A percentile compares a stretch with the other conserved stretches of the same genome.
Evolutionary conservation across 495 filamentous ascomycete genomes (phyloP).

Genomic region (Penicillium parvum): DNA sequence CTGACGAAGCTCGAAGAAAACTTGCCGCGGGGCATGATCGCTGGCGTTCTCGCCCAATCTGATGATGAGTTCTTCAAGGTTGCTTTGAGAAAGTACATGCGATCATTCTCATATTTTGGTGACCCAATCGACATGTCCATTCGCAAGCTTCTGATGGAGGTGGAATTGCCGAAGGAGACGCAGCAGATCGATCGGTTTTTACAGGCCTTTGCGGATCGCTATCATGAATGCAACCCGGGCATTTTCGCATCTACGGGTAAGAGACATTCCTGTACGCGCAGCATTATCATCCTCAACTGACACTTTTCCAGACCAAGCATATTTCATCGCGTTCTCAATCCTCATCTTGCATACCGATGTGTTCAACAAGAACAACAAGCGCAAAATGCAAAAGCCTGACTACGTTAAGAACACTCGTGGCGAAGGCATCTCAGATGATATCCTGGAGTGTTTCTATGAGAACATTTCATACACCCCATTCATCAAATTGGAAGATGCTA

Average conservation of each 20-base stretch:
- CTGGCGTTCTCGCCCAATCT: slow-evolving; percentile 75
- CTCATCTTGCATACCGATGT: slow-evolving; percentile 95
- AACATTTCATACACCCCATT: slow-evolving; percentile 98
- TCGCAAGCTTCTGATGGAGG: slow-evolving; percentile 92
- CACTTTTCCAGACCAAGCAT: slow-evolving; percentile 68
- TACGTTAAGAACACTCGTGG: slow-evolving; percentile 92
- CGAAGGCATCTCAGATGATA: slow-evolving; percentile 86
- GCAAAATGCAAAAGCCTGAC: slow-evolving; percentile 96
- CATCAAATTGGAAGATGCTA: slow-evolving; percentile 92
- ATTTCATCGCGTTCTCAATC: slow-evolving; percentile 95
- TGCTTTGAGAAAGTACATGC: slow-evolving; percentile 89
- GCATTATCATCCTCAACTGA: slow-evolving; percentile 4
- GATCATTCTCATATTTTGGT: slow-evolving; percentile 87
- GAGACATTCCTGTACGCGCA: slow-evolving; percentile 1
- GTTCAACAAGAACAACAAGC: slow-evolving; percentile 99
- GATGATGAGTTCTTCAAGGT: slow-evolving; percentile 77
- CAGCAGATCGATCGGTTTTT: slow-evolving; percentile 96
- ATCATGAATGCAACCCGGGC: slow-evolving; percentile 96
- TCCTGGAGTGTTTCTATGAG: slow-evolving; percentile 94
- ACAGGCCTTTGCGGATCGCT: slow-evolving; percentile 91
- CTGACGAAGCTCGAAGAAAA: slow-evolving; percentile 74
- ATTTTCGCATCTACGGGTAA: slow-evolving; percentile 79
- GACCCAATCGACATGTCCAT: slow-evolving; percentile 98
- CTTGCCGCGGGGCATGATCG: slow-evolving; percentile 72
- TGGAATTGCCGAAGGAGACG: slow-evolving; percentile 92